Conservation (phyloP, 108 stramenopile species). For the Parietichytrium sp. region DNA sequence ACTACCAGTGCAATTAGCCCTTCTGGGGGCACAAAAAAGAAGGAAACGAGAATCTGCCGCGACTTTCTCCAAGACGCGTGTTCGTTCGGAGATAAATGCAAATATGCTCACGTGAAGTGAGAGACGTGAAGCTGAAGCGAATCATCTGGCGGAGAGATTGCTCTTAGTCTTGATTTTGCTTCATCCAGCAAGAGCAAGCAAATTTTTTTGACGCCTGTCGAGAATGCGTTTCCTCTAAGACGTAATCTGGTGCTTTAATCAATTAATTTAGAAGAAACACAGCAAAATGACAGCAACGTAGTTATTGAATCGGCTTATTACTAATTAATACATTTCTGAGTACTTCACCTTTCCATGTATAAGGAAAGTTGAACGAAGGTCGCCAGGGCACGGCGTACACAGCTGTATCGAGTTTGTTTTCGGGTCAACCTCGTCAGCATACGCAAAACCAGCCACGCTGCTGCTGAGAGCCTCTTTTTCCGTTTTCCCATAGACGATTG, state of each 20-base stretch:
- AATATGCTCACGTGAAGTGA: no score
- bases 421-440: neutral
- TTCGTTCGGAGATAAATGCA: no score
- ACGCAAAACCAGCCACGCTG: neutral
- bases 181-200: no score
- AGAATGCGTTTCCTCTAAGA: no score
- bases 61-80: neutral
- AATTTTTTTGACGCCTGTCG: no score
- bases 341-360: slow-evolving; percentile 24
- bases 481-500: neutral
- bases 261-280: no score
- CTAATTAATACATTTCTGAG: neutral
- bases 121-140: no score
- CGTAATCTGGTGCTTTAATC: no score
- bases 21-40: neutral
- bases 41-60: neutral
- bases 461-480: neutral
- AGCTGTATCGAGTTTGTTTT: neutral
- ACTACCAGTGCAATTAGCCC: neutral
- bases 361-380: slow-evolving; percentile 8
- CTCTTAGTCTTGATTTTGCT: no score
- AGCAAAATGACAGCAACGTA: no score
- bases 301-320: no score
- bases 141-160: no score
- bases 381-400: neutral